These are phyloP conservation scores for Eragrostis tef DNA, from an alignment of 202 grass and related monocot species.

Conservation along the genomic window DNA sequence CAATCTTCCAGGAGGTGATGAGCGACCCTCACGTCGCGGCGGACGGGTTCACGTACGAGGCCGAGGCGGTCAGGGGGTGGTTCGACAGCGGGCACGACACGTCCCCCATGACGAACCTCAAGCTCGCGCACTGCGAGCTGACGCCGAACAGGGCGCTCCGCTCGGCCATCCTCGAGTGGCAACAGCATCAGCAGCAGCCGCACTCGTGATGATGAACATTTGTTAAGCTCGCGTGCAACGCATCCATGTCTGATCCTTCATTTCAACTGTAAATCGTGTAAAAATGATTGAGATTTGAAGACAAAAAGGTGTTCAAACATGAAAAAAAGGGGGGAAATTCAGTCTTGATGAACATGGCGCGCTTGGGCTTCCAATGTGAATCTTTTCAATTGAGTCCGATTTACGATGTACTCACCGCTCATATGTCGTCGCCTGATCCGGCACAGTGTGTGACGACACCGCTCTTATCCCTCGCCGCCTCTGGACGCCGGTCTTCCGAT, in stretches of 20 bases:
- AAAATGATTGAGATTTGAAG: not conserved
- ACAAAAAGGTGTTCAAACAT: not conserved
- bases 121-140: slow-evolving; percentile 51
- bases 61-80: slow-evolving; percentile 60
- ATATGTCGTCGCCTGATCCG: not conserved
- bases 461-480: too few species aligned
- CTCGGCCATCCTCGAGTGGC: slow-evolving; percentile 64
- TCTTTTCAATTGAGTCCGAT: not conserved
- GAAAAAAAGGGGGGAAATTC: not conserved
- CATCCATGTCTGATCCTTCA: not conserved
- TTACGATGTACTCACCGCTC: not conserved
- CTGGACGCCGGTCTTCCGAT: too few species aligned
- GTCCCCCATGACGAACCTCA: slow-evolving; percentile 64
- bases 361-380: not conserved
- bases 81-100: slow-evolving; percentile 54
- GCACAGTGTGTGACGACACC: too few species aligned
- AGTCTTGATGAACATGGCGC: not conserved
- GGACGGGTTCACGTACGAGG: slow-evolving; percentile 71
- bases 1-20: slow-evolving; percentile 72
- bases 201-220: slow-evolving; percentile 1
- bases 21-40: slow-evolving; percentile 56
- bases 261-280: slow-evolving; percentile 17
- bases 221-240: not conserved
- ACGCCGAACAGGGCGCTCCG: slow-evolving; percentile 59
- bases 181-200: slow-evolving; percentile 30